phyloP scores from a whole-genome alignment of 2,329 filamentous ascomycete genomes.

The Pseudogymnoascus sp. region DNA sequence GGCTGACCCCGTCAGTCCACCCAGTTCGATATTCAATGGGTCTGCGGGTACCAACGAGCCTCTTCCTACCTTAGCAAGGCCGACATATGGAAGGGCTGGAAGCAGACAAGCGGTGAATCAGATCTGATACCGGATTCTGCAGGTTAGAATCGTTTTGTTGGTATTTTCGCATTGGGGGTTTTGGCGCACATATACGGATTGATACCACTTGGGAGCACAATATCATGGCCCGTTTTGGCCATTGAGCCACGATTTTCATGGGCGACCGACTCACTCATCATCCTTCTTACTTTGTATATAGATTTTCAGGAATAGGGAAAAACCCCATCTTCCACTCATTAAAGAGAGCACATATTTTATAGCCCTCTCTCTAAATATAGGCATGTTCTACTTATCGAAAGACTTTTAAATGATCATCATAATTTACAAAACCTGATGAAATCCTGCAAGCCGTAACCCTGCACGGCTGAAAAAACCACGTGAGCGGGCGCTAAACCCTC shows the following conservation, averaged over 20 bases:
- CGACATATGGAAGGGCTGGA: background rate
- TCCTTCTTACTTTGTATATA: conserved; percentile 3
- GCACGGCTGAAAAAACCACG: background rate
- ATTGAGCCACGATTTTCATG: background rate
- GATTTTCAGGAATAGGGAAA: background rate
- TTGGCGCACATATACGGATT: background rate
- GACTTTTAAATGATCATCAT: background rate
- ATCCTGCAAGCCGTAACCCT: background rate
- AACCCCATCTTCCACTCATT: conserved; percentile 1
- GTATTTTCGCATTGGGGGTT: background rate
- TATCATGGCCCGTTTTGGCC: background rate
- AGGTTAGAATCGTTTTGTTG: conserved; percentile 3
- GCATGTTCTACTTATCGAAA: background rate
- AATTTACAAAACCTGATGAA: background rate
- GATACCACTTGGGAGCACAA: conserved; percentile 2
- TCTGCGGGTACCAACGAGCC: background rate
- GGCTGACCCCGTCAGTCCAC: background rate
- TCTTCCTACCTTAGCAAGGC: background rate
- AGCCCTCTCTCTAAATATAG: conserved; percentile 6
- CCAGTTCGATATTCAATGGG: conserved; percentile 1
- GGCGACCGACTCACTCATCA: background rate
- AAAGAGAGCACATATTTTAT: conserved; percentile 1
- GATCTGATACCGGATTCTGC: background rate
- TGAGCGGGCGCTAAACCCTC: background rate
- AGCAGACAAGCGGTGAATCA: background rate